Percentiles rank a stretch among this genome's conserved stretches.
phyloP scores from a whole-genome alignment of 306 rosid genomes.

The Begonia fuchsioides region DNA sequence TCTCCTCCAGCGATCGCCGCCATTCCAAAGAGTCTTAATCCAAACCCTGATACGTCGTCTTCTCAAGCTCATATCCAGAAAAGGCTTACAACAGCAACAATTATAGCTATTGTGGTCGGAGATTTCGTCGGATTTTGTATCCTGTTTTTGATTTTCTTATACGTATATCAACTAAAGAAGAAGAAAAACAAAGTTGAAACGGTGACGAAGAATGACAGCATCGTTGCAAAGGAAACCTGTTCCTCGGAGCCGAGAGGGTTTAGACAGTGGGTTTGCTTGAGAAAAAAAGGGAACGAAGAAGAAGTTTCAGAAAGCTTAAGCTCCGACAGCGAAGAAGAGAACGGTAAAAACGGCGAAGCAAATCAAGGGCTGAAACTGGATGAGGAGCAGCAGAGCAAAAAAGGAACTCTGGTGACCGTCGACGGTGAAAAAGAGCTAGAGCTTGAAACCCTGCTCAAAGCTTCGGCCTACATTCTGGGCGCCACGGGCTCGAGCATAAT shows the following conservation, averaged over 20 bases:
- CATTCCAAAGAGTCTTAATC: slow-evolving; percentile 39
- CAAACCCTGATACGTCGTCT: slow-evolving; percentile 5
- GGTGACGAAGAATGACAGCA: slow-evolving; percentile 21
- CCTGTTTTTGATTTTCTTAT: slow-evolving; percentile 31
- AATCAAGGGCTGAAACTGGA: slow-evolving; percentile 15
- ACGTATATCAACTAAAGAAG: slow-evolving; percentile 31
- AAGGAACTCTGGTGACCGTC: slow-evolving; percentile 59
- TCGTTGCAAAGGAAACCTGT: slow-evolving; percentile 16
- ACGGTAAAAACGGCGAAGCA: slow-evolving; percentile 13
- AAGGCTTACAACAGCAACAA: slow-evolving; percentile 34
- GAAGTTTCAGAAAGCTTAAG: slow-evolving; percentile 14
- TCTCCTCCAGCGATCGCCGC: slow-evolving; percentile 90
- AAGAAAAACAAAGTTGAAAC: slow-evolving; percentile 26
- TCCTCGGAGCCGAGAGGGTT: slow-evolving; percentile 54
- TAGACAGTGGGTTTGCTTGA: slow-evolving; percentile 64
- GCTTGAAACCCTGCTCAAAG: slow-evolving; percentile 60
- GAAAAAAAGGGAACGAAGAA: slow-evolving; percentile 41
- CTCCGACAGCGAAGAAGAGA: slow-evolving; percentile 19
- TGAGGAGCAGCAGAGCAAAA: slow-evolving; percentile 18
- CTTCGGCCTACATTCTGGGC: slow-evolving; percentile 78
- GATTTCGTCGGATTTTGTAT: slow-evolving; percentile 40
- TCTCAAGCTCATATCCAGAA: slow-evolving; percentile 9
- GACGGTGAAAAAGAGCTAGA: slow-evolving; percentile 79
- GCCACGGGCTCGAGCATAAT: slow-evolving; percentile 93
- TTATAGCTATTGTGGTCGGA: slow-evolving; percentile 61